Evolutionary conservation across 352 stramenopile species (phyloP).

Genomic region (Phytopythium litorale): DNA sequence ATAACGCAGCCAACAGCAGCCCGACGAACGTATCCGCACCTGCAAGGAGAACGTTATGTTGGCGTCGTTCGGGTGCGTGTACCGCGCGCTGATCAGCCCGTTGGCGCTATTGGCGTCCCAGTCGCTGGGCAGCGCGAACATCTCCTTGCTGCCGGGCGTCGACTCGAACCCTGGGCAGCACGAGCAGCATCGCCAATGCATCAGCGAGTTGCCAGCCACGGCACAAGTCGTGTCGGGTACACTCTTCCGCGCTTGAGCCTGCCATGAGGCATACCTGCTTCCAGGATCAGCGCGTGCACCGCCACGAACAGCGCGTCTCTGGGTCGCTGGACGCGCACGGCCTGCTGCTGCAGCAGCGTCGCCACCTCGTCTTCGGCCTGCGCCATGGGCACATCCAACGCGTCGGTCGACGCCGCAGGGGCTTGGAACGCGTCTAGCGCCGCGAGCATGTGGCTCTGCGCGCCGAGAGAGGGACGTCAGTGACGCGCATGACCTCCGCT

Average conservation of each 20-base stretch:
- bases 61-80: slow-evolving; percentile 48
- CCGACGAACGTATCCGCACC: slow-evolving; percentile 17
- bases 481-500: neutral
- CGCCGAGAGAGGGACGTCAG: neutral
- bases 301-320: slow-evolving; percentile 70
- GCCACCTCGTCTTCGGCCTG: slow-evolving; percentile 47
- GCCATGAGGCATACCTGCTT: slow-evolving; percentile 37
- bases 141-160: slow-evolving; percentile 12
- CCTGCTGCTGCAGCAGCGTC: slow-evolving; percentile 35
- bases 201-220: neutral
- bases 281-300: slow-evolving; percentile 64
- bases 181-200: neutral
- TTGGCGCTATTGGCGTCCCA: slow-evolving; percentile 60
- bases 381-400: slow-evolving; percentile 1
- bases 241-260: too few relatives aligned
- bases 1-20: too few relatives aligned
- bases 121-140: slow-evolving; percentile 34
- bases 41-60: slow-evolving; percentile 60
- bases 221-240: too few relatives aligned
- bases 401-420: slow-evolving; percentile 1
- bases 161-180: slow-evolving; percentile 35
- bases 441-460: slow-evolving; percentile 65
- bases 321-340: slow-evolving; percentile 35
- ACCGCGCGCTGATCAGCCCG: slow-evolving; percentile 57
- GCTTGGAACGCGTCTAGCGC: slow-evolving; percentile 48